These are phyloP conservation scores for Mortierella polycephala DNA, from an alignment of 371 early-diverging fungal genomes.

Conservation along the genomic window DNA sequence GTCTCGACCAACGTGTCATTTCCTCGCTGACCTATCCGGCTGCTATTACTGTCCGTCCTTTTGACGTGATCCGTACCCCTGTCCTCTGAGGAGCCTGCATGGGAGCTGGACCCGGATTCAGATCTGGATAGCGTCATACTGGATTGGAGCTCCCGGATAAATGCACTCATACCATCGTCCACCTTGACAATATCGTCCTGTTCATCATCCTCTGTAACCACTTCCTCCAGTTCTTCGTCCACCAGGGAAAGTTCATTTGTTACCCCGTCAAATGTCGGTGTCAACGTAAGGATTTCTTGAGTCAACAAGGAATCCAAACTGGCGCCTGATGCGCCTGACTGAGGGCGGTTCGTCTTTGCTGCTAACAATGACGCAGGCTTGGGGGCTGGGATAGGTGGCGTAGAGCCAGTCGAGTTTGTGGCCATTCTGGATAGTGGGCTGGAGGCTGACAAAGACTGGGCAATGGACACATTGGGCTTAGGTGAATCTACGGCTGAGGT, in stretches of 20 bases:
- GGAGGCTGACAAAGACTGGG: not conserved
- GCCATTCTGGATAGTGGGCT: slow-evolving; percentile 1
- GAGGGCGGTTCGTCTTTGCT: slow-evolving; percentile 23
- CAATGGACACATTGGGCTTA: not conserved
- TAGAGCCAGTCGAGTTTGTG: not conserved
- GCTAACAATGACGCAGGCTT: slow-evolving; percentile 32
- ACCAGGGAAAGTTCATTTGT: not conserved
- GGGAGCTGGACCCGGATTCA: slow-evolving; percentile 8
- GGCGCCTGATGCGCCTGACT: slow-evolving; percentile 18
- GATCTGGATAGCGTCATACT: slow-evolving; percentile 31
- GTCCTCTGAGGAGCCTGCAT: not conserved
- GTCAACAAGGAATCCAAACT: slow-evolving; percentile 8
- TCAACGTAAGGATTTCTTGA: slow-evolving; percentile 16
- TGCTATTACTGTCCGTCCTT: slow-evolving; percentile 30
- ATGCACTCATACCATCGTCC: slow-evolving; percentile 23
- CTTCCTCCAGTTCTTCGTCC: slow-evolving; percentile 6
- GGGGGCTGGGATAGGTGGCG: slow-evolving; percentile 33
- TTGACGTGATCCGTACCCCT: slow-evolving; percentile 1
- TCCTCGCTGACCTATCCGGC: slow-evolving; percentile 7
- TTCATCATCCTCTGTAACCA: slow-evolving; percentile 11
- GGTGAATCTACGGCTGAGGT: not conserved
- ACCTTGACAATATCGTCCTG: slow-evolving; percentile 5
- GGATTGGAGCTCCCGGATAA: slow-evolving; percentile 41
- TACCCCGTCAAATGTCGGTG: not conserved
- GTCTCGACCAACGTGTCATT: not conserved